Percentiles rank a stretch among this genome's conserved stretches.
Evolutionary conservation across 306 rosid genomes (phyloP).

Genomic region (Sesbania bispinosa): DNA sequence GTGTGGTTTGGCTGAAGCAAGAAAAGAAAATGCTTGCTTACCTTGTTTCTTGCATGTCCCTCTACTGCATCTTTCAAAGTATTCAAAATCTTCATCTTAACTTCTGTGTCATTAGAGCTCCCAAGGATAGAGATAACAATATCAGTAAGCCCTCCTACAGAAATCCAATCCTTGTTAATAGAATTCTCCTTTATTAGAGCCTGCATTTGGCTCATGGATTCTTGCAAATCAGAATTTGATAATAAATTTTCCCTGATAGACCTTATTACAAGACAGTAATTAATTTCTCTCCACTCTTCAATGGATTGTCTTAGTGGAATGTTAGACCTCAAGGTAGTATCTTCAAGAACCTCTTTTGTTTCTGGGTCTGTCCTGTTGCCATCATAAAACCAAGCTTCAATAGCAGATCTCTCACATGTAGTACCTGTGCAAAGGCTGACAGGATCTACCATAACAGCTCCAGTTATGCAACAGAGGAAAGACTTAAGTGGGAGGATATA

Average conservation of each 20-base stretch:
- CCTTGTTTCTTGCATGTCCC: slow-evolving; percentile 80
- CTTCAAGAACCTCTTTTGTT: slow-evolving; percentile 59
- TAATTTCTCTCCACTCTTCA: slow-evolving; percentile 84
- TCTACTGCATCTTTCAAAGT: slow-evolving; percentile 62
- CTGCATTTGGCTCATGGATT: slow-evolving; percentile 56
- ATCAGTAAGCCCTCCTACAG: slow-evolving; percentile 58
- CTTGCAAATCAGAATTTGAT: slow-evolving; percentile 39
- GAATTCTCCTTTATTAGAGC: slow-evolving; percentile 58
- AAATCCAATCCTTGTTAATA: slow-evolving; percentile 81
- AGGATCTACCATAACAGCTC: slow-evolving; percentile 75
- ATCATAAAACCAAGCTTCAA: slow-evolving; percentile 50
- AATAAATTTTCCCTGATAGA: slow-evolving; percentile 46
- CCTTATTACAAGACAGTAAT: slow-evolving; percentile 61
- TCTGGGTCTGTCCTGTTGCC: slow-evolving; percentile 58
- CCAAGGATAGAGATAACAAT: slow-evolving; percentile 51
- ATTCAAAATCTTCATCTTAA: slow-evolving; percentile 54
- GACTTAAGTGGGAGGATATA: slow-evolving; percentile 56
- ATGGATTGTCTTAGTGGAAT: slow-evolving; percentile 70
- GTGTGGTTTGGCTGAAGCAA: background rate
- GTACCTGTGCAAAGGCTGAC: slow-evolving; percentile 89
- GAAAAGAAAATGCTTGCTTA: slow-evolving; percentile 27
- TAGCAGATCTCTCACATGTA: slow-evolving; percentile 79
- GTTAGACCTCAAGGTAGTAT: slow-evolving; percentile 55
- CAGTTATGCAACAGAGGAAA: slow-evolving; percentile 52
- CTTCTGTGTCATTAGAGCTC: slow-evolving; percentile 41